Evolutionary conservation across 768 basidiomycete genomes (phyloP), one percentile per base, ranked within the genome.

Genomic region (Russula sp.): DNA sequence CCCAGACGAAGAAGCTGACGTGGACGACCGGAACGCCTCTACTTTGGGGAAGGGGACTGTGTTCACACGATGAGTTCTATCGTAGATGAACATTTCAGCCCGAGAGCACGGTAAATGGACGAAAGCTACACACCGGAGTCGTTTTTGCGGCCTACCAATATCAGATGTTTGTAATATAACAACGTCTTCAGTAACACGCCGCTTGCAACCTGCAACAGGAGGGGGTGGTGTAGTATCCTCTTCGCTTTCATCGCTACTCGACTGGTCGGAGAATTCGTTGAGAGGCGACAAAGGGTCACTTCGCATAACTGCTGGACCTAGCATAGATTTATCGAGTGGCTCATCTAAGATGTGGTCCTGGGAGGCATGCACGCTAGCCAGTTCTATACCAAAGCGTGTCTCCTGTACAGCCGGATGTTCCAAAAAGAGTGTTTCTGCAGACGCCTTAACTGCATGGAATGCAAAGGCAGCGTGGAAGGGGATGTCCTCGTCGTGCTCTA

Each of bases 341-440:
- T 53, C 9, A 16, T 8, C 18, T 22, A 16, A 9, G 8, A 5
- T 11, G 10, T 25, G 32, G 10, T 14, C 34, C 2, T 4, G 18
- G 18, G 13, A 42, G 35, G 22, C 14, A 22, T 1, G 18, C 11
- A 25, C 7, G 10, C 8, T 16, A 20, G 14, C 18, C 18, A 10
- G 3, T 7, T 29, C 39, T 4, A 4, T 7, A 13, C 29, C 16
- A 4, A 25, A 7, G 2, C 34, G 13, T 16, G 35, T 41, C 7
- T 13, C 39, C 39, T 32, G 34, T 38, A 51, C 22, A 7, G 47
- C 1, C 11, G 13, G 41, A 16, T 65, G 66, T 1, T 72, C 67
- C 0, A 67, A 62, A 58, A 75, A 78, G 3, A 78, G 65, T 0
- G 54, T 67, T 13, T 72, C 69, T 0, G 74, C 73, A 0, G 29